Evolutionary conservation across 805 yeast species (phyloP), one percentile per base, ranked within the genome.

Genomic region (Saccharomyces kudriavzevii): DNA sequence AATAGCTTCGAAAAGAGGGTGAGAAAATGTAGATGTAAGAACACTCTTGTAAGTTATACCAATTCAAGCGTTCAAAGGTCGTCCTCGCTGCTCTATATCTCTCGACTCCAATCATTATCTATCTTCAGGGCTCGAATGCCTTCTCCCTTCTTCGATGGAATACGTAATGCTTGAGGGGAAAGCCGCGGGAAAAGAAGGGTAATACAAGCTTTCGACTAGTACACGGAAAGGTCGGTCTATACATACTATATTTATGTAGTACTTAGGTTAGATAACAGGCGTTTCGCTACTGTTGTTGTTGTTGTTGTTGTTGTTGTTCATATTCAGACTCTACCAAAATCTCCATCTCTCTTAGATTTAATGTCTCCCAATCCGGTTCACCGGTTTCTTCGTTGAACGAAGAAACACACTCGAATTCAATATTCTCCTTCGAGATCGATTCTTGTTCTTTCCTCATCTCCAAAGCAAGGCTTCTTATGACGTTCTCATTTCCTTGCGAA

Each of bases 381-480:
- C 68, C 74, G 3, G 65, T 65, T 10, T 62, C 67, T 14, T 57
- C 63, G 47, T 66, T 72, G 45, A 72, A 66, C 13, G 69, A 77
- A 10, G 71, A 65, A n/a, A 69, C 64, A 45, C 70, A 66, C 26
- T 72, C 74, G 30, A 70, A 59, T 58, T 83, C 77, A 27, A 86
- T 74, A 40, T 77, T 81, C 14, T 68, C 60, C 56, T 77, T 82
- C 11, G 58, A 51, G 27, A 83, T 45, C 0, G 53, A 47, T 22
- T 63, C 70, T 8, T 74, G 59, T 49, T 75, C 80, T 52, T 72
- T 77, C 48, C 67, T 65, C 48, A 87, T 63, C 58, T 87, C 94
- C 52, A 81, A 83, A 0, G 92, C 88, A 25, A 89, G 68, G 46
- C 79, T 76, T 53, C 88, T 73, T 26, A 89, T 63, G 25, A 79